Conservation (phyloP, 257 asterid species). For the Anisodus tanguticus region DNA sequence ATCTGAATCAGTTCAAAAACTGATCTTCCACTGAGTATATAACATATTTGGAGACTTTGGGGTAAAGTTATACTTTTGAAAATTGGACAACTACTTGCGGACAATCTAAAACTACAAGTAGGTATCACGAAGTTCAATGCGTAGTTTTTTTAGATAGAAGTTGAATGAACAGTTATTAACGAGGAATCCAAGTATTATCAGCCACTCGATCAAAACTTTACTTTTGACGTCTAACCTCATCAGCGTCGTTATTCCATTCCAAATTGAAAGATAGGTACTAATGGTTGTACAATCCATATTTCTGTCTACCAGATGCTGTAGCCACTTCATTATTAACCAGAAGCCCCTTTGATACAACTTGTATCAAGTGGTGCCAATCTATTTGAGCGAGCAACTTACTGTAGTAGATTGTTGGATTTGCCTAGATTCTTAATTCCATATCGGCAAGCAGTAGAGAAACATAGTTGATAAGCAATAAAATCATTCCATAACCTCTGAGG, state of each 20-base stretch:
- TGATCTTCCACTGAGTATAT: background rate
- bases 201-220: background rate
- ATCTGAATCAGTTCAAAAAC: background rate
- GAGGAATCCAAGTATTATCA: background rate
- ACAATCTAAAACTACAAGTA: background rate
- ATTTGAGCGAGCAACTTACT: background rate
- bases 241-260: background rate
- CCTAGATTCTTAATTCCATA: background rate
- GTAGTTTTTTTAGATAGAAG: background rate
- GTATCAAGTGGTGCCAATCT: background rate
- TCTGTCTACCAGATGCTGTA: background rate
- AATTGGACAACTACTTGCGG: background rate
- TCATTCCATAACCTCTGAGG: constrained; percentile 14
- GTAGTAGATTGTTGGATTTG: background rate
- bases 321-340: background rate
- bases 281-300: background rate
- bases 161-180: background rate
- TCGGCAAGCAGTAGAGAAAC: background rate
- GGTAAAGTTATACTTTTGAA: background rate
- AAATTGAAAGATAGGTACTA: background rate
- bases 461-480: constrained; percentile 19
- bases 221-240: background rate
- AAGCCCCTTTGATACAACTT: background rate
- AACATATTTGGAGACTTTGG: background rate
- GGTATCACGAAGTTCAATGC: background rate